Conservation (phyloP, 805 yeast species). For the Kodamaea neixiangensis region DNA sequence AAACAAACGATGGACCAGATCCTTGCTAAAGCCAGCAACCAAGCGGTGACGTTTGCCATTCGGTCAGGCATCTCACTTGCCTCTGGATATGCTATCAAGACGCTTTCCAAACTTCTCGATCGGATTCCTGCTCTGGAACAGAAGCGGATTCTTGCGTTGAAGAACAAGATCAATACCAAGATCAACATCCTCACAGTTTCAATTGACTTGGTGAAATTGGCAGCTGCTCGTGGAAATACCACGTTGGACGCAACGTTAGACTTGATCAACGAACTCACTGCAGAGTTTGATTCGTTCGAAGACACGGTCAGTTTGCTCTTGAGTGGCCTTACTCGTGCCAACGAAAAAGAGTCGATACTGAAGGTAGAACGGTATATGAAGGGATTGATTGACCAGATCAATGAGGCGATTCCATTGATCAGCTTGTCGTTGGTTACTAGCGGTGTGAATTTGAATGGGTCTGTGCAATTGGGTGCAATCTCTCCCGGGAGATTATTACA, state of each 20-base stretch:
- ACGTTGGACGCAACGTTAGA: slow-evolving; percentile 54
- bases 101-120: slow-evolving; percentile 58
- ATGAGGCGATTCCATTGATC: slow-evolving; percentile 68
- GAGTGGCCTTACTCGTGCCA: slow-evolving; percentile 26
- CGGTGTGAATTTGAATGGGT: slow-evolving; percentile 58
- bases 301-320: slow-evolving; percentile 44
- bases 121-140: slow-evolving; percentile 57
- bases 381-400: slow-evolving; percentile 52
- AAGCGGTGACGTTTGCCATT: slow-evolving; percentile 78
- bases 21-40: slow-evolving; percentile 62
- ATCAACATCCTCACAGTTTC: slow-evolving; percentile 64
- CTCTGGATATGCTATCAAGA: slow-evolving; percentile 68
- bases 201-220: slow-evolving; percentile 64
- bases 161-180: slow-evolving; percentile 53
- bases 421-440: slow-evolving; percentile 67
- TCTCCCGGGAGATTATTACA: slow-evolving; percentile 70
- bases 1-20: slow-evolving; percentile 40
- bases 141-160: slow-evolving; percentile 40
- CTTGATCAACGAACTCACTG: slow-evolving; percentile 55
- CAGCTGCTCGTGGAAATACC: slow-evolving; percentile 63
- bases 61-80: slow-evolving; percentile 76
- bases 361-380: slow-evolving; percentile 53
- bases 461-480: slow-evolving; percentile 46
- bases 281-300: slow-evolving; percentile 61
- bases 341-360: slow-evolving; percentile 40